A percentile compares a stretch with the other conserved stretches of the same genome.
Evolutionary conservation across 768 basidiomycete species (phyloP).

Genomic region (Macrolepiota albuminosa): DNA sequence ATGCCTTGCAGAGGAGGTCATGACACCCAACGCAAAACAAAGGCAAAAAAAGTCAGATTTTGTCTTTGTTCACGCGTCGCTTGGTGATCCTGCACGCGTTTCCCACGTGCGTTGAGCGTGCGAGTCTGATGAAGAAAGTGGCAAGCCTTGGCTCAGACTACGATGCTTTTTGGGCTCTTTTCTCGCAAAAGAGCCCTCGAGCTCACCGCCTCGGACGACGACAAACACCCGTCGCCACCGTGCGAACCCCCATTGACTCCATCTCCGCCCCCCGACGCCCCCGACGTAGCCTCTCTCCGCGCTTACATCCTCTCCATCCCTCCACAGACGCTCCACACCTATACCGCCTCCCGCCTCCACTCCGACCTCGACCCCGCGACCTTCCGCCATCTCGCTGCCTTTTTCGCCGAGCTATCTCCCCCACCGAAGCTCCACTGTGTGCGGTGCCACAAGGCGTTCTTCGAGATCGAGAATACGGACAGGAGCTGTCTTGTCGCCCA

Average conservation of each 20-base stretch:
- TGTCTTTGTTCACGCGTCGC: no score
- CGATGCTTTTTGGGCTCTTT: constrained; percentile 16
- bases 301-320: neutral
- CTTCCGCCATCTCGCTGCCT: constrained; percentile 44
- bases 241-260: constrained; percentile 14
- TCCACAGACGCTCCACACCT: neutral
- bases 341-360: neutral
- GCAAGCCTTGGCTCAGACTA: neutral
- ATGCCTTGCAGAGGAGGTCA: no score
- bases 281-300: neutral
- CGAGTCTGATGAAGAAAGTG: neutral
- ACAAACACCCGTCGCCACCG: constrained; percentile 12
- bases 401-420: constrained; percentile 59
- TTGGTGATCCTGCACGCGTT: no score
- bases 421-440: no score
- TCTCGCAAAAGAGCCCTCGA: constrained; percentile 11
- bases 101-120: neutral
- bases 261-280: constrained; percentile 13
- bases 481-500: constrained; percentile 62
- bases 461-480: no score
- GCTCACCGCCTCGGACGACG: constrained; percentile 13
- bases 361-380: constrained; percentile 18
- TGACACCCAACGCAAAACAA: no score
- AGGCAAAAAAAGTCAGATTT: no score
- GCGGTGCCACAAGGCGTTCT: no score